Evolutionary conservation across 2,329 filamentous ascomycete genomes (phyloP).

Genomic region (Aspergillus calidoustus): DNA sequence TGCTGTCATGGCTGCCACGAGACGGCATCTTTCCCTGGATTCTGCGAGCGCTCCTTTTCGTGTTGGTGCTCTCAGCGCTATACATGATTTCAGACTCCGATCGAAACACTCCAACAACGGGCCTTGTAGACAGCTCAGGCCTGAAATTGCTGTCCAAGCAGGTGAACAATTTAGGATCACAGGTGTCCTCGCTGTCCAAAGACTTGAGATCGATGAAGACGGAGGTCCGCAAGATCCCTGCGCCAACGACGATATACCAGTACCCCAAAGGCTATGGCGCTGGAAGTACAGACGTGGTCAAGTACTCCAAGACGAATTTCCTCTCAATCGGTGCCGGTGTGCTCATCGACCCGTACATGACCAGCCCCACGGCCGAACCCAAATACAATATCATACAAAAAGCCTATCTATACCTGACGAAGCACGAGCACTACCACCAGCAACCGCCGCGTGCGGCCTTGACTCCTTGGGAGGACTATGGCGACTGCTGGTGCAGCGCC

Average conservation of each 20-base stretch:
- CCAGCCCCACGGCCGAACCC: constrained; percentile 60
- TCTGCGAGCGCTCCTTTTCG: constrained; percentile 15
- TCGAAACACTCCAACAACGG: neutral
- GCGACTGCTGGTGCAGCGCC: constrained; percentile 84
- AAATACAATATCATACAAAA: constrained; percentile 26
- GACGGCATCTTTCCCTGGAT: neutral
- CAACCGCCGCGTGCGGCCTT: constrained; percentile 62
- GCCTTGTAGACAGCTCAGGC: constrained; percentile 28
- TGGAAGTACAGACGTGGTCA: constrained; percentile 21
- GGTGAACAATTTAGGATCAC: constrained; percentile 32
- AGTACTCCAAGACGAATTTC: constrained; percentile 67
- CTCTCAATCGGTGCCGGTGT: constrained; percentile 71
- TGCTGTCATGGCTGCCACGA: neutral
- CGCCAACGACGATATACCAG: constrained; percentile 26
- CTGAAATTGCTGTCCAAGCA: constrained; percentile 31
- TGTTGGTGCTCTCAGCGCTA: neutral
- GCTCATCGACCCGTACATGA: constrained; percentile 61
- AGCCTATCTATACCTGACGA: constrained; percentile 21
- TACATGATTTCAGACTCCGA: neutral
- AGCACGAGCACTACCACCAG: constrained; percentile 26
- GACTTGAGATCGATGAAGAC: constrained; percentile 13
- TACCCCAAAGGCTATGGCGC: neutral
- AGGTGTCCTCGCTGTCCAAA: constrained; percentile 33
- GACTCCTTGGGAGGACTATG: constrained; percentile 72
- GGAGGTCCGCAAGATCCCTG: constrained; percentile 18